A percentile compares a stretch with the other conserved stretches of the same genome.
Evolutionary conservation across 2,329 filamentous ascomycete species (phyloP).

Genomic region (Ophiocordyceps unilateralis): DNA sequence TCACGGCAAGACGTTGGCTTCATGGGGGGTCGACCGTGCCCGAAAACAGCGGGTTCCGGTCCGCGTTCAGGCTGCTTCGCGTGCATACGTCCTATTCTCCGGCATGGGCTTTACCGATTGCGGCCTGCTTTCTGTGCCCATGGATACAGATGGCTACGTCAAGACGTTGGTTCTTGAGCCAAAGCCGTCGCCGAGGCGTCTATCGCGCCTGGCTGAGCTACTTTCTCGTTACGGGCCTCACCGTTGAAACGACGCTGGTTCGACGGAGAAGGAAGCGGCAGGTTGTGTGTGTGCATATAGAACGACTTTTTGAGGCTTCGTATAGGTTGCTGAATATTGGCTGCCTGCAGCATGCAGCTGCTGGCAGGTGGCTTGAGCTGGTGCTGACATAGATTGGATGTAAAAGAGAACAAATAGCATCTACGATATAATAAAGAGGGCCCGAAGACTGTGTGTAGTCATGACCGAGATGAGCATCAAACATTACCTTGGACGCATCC

Average conservation of each 20-base stretch:
- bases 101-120: slow-evolving; percentile 5
- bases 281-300: background rate
- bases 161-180: slow-evolving; percentile 5
- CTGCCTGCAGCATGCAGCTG: background rate
- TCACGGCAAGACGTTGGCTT: slow-evolving; percentile 4
- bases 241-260: too few species aligned
- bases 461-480: too few species aligned
- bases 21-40: slow-evolving; percentile 2
- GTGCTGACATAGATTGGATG: too few species aligned
- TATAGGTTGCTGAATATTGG: background rate
- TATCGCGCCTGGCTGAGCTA: background rate
- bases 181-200: background rate
- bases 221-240: background rate
- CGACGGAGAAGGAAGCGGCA: too few species aligned
- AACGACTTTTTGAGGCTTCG: too few species aligned
- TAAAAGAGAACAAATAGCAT: too few species aligned
- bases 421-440: too few species aligned
- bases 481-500: too few species aligned
- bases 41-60: slow-evolving; percentile 1
- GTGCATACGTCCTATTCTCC: slow-evolving; percentile 6
- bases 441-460: too few species aligned
- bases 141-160: slow-evolving; percentile 2
- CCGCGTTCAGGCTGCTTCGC: slow-evolving; percentile 3
- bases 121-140: slow-evolving; percentile 3
- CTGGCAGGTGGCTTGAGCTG: background rate